Conservation (phyloP, 2,329 filamentous ascomycete genomes). For the Ploettnerulaceae sp. region DNA sequence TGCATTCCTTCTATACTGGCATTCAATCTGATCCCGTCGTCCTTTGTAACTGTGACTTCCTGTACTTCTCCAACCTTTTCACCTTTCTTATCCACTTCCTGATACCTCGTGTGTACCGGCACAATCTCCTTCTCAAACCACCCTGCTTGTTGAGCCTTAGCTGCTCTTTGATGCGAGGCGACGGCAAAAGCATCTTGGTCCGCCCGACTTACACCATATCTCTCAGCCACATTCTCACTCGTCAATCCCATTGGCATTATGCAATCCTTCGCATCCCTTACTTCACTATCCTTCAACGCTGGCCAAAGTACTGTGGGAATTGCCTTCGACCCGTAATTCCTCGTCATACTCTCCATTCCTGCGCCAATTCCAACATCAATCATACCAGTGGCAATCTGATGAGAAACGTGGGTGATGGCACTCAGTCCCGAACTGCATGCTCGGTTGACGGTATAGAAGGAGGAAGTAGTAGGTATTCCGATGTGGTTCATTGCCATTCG, state of each 20-base stretch:
- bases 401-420: slow-evolving; percentile 68
- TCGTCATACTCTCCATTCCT: slow-evolving; percentile 95
- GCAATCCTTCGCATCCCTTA: slow-evolving; percentile 73
- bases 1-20: slow-evolving; percentile 66
- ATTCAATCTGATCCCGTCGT: slow-evolving; percentile 75
- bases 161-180: slow-evolving; percentile 67
- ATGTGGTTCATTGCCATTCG: slow-evolving; percentile 87
- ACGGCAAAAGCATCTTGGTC: slow-evolving; percentile 84
- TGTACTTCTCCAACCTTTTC: slow-evolving; percentile 51
- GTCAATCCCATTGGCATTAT: slow-evolving; percentile 94
- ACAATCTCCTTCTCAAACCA: slow-evolving; percentile 76
- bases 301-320: slow-evolving; percentile 81
- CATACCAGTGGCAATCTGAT: slow-evolving; percentile 68
- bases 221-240: slow-evolving; percentile 76
- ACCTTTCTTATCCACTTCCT: slow-evolving; percentile 58
- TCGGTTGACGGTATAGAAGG: slow-evolving; percentile 83
- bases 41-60: slow-evolving; percentile 63
- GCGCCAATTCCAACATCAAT: slow-evolving; percentile 74
- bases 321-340: slow-evolving; percentile 80
- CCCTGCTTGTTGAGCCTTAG: slow-evolving; percentile 62
- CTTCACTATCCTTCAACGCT: slow-evolving; percentile 56
- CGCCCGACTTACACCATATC: slow-evolving; percentile 66
- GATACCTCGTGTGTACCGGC: slow-evolving; percentile 67
- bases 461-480: slow-evolving; percentile 66
- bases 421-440: slow-evolving; percentile 78